These are phyloP conservation scores for Phytophthora multivora DNA, from an alignment of 352 stramenopile species.

Conservation along the genomic window DNA sequence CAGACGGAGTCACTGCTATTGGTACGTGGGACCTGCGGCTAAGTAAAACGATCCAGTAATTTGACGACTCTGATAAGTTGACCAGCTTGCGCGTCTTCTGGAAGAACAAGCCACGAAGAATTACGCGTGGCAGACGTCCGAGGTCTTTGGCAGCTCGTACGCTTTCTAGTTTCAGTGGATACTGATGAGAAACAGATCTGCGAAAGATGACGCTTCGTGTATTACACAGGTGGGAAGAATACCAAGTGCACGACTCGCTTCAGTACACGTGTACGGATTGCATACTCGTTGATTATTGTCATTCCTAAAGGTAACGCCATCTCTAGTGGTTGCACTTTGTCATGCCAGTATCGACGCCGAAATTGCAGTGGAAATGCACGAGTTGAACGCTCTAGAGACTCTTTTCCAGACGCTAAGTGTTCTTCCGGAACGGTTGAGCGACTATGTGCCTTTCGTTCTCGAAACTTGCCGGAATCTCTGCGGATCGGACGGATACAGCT, in stretches of 20 bases:
- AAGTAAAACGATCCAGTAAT: too few species aligned
- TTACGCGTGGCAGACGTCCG: constrained; percentile 44
- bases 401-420: constrained; percentile 40
- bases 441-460: constrained; percentile 35
- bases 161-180: constrained; percentile 23
- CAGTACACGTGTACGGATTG: constrained; percentile 47
- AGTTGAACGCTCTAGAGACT: constrained; percentile 30
- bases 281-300: neutral
- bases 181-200: constrained; percentile 13
- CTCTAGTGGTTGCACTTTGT: constrained; percentile 54
- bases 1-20: constrained; percentile 60
- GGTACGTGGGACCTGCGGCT: constrained; percentile 24
- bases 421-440: constrained; percentile 21
- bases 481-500: constrained; percentile 21
- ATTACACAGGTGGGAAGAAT: constrained; percentile 42
- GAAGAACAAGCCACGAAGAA: constrained; percentile 62
- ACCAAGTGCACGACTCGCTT: constrained; percentile 62
- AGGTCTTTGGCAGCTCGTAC: constrained; percentile 39
- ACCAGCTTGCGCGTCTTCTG: constrained; percentile 56
- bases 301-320: neutral
- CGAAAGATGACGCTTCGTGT: neutral
- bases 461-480: constrained; percentile 62
- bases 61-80: constrained; percentile 34
- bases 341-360: constrained; percentile 61
- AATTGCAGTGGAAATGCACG: constrained; percentile 50